Evolutionary conservation across 169 alveolate genomes (phyloP).

Genomic region (Theileria annulata): DNA sequence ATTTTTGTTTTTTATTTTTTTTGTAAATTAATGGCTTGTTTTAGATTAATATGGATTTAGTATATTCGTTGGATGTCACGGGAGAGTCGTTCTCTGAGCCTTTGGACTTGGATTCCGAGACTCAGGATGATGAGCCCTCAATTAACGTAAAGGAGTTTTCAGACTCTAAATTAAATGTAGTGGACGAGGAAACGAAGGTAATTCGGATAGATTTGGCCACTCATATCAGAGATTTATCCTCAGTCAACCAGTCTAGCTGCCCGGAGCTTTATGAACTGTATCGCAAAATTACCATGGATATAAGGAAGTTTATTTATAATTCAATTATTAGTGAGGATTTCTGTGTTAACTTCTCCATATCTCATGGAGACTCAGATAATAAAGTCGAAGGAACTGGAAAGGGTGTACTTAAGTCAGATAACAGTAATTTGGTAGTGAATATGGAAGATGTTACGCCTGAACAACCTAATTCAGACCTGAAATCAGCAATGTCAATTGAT

Average conservation of each 20-base stretch:
- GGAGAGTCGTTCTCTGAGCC: conserved; percentile 49
- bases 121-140: conserved; percentile 44
- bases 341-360: conserved; percentile 24
- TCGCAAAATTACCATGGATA: conserved; percentile 33
- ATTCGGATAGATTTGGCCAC: conserved; percentile 33
- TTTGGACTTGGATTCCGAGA: conserved; percentile 22
- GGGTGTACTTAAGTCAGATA: neutral
- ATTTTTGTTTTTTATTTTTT: too few relatives aligned
- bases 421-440: neutral
- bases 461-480: neutral
- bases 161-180: neutral
- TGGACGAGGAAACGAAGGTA: conserved; percentile 4
- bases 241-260: conserved; percentile 17
- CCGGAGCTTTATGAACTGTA: conserved; percentile 13
- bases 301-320: conserved; percentile 47
- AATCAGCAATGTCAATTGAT: conserved; percentile 7
- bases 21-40: neutral
- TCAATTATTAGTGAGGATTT: conserved; percentile 58
- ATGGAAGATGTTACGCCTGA: neutral
- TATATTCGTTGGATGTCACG: conserved; percentile 44
- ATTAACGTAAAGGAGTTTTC: conserved; percentile 42
- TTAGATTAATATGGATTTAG: conserved; percentile 7
- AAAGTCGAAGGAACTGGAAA: neutral
- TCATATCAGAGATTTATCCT: conserved; percentile 14
- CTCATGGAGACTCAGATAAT: neutral